Conservation (phyloP, 495 filamentous ascomycete species). For the Tuber magnatum region DNA sequence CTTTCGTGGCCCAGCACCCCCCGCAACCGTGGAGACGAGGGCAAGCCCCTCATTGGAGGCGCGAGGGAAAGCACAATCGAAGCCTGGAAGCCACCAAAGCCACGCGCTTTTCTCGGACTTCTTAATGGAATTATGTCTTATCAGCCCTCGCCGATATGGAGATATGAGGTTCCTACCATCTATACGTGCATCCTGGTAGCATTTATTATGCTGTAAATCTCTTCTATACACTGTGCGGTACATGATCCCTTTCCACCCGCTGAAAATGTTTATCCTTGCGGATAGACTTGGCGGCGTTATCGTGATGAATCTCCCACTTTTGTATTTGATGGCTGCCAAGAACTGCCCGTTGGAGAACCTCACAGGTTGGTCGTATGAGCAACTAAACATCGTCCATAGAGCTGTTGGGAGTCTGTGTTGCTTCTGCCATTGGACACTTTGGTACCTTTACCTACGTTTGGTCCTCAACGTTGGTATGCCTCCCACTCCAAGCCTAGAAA, state of each 20-base stretch:
- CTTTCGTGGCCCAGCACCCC: constrained; percentile 12
- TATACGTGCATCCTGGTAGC: constrained; percentile 47
- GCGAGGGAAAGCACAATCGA: background rate
- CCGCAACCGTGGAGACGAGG: constrained; percentile 22
- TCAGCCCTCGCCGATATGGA: constrained; percentile 51
- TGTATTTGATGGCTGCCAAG: constrained; percentile 58
- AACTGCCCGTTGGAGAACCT: constrained; percentile 54
- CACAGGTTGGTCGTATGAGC: constrained; percentile 58
- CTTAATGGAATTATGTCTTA: constrained; percentile 45
- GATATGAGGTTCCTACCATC: constrained; percentile 53
- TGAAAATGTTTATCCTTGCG: constrained; percentile 51
- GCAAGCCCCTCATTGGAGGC: constrained; percentile 32
- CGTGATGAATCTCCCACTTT: constrained; percentile 53
- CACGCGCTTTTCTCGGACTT: constrained; percentile 8
- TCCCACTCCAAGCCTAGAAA: background rate
- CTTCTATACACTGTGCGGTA: constrained; percentile 49
- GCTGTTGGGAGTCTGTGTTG: constrained; percentile 48
- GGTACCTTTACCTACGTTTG: constrained; percentile 47
- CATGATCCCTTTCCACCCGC: constrained; percentile 44
- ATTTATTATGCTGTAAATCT: constrained; percentile 50
- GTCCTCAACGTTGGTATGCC: constrained; percentile 38
- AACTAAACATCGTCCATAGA: constrained; percentile 57
- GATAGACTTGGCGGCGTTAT: constrained; percentile 52
- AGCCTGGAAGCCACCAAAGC: constrained; percentile 14
- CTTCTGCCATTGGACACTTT: constrained; percentile 46